Conservation (phyloP, 495 filamentous ascomycete genomes). For the Tuber magnatum region DNA sequence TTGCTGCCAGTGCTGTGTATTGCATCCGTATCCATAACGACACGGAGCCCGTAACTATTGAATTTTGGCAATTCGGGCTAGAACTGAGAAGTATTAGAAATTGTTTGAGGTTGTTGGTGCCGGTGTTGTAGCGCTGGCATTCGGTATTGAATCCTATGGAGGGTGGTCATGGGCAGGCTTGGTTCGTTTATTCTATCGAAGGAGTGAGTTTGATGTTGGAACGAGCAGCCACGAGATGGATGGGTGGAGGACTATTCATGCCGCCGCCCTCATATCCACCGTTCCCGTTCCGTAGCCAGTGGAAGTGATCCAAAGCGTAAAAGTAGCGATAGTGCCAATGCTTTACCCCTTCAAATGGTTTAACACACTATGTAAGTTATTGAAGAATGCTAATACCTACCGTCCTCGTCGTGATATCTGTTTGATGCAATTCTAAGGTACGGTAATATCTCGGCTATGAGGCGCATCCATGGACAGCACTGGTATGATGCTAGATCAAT, state of each 20-base stretch:
- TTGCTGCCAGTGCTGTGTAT: background rate
- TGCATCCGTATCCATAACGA: background rate
- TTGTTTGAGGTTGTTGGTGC: background rate
- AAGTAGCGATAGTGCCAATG: background rate
- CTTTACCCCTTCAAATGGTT: background rate
- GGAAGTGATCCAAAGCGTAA: background rate
- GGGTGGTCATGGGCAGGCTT: background rate
- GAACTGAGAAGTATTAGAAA: background rate
- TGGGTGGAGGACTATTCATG: background rate
- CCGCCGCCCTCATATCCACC: no score
- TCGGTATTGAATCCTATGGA: background rate
- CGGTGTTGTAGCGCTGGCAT: background rate
- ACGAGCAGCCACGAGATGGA: background rate
- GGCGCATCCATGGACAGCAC: no score
- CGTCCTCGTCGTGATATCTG: no score
- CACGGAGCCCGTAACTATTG: background rate
- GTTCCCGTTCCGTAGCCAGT: background rate
- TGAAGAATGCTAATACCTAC: no score
- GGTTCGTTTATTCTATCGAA: background rate
- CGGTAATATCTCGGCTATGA: no score
- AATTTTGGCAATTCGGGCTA: background rate
- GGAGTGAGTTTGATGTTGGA: background rate
- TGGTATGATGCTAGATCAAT: no score
- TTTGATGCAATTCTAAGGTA: no score
- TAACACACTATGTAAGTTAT: no score